Evolutionary conservation across 129 eudicot species (phyloP).

Genomic region (Saposhnikovia divaricata): DNA sequence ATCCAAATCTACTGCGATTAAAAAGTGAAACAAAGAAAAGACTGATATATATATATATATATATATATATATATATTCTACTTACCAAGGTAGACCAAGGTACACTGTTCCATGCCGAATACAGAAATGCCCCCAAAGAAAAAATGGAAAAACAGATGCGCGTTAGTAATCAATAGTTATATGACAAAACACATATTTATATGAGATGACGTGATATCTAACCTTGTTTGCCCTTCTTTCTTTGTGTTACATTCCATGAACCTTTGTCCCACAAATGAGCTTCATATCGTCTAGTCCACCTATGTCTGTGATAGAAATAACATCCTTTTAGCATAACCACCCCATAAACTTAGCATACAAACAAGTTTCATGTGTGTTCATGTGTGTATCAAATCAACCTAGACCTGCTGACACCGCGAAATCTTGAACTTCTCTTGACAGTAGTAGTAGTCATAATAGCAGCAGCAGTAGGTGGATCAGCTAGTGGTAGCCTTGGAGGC

Average conservation of each 20-base stretch:
- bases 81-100: no score
- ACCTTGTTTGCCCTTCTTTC: conserved; percentile 92
- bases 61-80: no score
- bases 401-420: conserved; percentile 62
- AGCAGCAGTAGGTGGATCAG: conserved; percentile 41
- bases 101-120: no score
- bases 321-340: not conserved
- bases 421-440: conserved; percentile 71
- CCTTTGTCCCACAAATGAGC: conserved; percentile 94
- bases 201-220: conserved; percentile 7
- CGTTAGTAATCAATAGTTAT: no score
- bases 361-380: not conserved
- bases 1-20: no score
- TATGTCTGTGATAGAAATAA: conserved; percentile 19
- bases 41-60: no score
- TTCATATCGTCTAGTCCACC: conserved; percentile 81
- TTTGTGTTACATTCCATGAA: conserved; percentile 79
- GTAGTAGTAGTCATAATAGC: conserved; percentile 33
- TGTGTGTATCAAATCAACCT: not conserved
- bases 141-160: no score
- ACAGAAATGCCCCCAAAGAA: no score
- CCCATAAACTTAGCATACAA: not conserved
- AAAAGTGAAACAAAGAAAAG: no score
- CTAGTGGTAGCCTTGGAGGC: conserved; percentile 17
- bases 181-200: no score